These are phyloP conservation scores for Sarocladiaceae sp. DNA, from an alignment of 2,329 filamentous ascomycete genomes.

Conservation along the genomic window DNA sequence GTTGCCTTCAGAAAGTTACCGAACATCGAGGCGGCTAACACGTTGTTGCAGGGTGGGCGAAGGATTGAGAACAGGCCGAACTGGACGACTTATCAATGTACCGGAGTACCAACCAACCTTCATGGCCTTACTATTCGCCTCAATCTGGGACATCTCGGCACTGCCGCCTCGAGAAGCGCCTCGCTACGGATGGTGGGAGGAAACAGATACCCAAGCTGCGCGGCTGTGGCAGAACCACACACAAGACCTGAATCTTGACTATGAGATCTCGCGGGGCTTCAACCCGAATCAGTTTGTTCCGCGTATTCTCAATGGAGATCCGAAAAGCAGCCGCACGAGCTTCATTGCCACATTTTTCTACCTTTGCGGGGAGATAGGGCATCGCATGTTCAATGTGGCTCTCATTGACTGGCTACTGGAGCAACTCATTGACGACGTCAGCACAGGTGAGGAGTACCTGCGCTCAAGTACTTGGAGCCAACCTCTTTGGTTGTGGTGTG, in stretches of 20 bases:
- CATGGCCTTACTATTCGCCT: constrained; percentile 37
- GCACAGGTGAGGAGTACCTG: constrained; percentile 32
- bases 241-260: constrained; percentile 27
- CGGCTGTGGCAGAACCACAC: constrained; percentile 30
- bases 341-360: constrained; percentile 43
- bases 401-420: constrained; percentile 39
- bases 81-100: constrained; percentile 32
- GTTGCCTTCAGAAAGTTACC: too few species aligned
- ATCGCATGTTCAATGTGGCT: constrained; percentile 34
- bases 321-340: constrained; percentile 34
- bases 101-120: constrained; percentile 37
- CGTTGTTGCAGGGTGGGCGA: constrained; percentile 29
- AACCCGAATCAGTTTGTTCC: constrained; percentile 25
- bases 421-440: constrained; percentile 37
- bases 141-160: constrained; percentile 32
- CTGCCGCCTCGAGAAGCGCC: constrained; percentile 28
- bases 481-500: constrained; percentile 39
- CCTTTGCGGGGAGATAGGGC: constrained; percentile 37
- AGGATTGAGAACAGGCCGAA: constrained; percentile 31
- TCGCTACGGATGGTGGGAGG: constrained; percentile 30
- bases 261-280: constrained; percentile 29
- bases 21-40: background rate
- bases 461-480: constrained; percentile 34
- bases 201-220: constrained; percentile 27
- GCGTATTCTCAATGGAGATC: constrained; percentile 27